phyloP scores from a whole-genome alignment of 306 rosid species.

The Calophaca sinica region DNA sequence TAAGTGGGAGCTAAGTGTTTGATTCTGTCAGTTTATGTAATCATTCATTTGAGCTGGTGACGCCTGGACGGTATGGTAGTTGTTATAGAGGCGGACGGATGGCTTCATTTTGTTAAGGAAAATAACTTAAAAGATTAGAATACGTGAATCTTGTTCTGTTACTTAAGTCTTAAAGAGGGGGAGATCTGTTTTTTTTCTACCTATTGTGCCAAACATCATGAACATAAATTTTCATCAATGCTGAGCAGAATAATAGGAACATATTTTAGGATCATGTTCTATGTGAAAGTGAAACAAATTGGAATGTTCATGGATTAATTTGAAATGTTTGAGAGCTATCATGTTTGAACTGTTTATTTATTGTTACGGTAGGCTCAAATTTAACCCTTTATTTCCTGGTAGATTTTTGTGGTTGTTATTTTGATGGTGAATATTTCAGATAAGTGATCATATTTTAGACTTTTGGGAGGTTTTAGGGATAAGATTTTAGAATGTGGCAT shows the following conservation, averaged over 20 bases:
- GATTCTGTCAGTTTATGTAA: not conserved
- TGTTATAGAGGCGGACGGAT: conserved; percentile 1
- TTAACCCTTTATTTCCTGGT: not conserved
- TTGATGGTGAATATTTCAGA: conserved; percentile 2
- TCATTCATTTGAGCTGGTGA: too few species aligned
- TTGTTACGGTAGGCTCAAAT: not conserved
- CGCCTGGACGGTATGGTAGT: not conserved
- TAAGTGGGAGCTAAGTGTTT: not conserved
- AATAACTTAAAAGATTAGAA: conserved; percentile 1
- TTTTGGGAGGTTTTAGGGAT: conserved; percentile 2
- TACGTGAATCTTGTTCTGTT: conserved; percentile 5
- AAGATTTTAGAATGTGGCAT: conserved; percentile 23
- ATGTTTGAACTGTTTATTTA: conserved; percentile 11
- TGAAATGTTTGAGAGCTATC: conserved; percentile 1
- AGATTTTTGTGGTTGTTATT: conserved; percentile 1
- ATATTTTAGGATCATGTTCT: conserved; percentile 5
- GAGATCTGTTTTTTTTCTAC: not conserved
- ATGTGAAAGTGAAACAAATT: not conserved
- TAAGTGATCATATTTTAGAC: not conserved
- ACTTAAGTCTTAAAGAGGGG: too few species aligned
- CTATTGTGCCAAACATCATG: conserved; percentile 9
- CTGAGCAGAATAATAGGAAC: not conserved
- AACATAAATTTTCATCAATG: conserved; percentile 9
- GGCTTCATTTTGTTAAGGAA: conserved; percentile 17
- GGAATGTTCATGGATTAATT: conserved; percentile 4